These are phyloP conservation scores for Mycena venus DNA, from an alignment of 768 basidiomycete species.

Conservation along the genomic window DNA sequence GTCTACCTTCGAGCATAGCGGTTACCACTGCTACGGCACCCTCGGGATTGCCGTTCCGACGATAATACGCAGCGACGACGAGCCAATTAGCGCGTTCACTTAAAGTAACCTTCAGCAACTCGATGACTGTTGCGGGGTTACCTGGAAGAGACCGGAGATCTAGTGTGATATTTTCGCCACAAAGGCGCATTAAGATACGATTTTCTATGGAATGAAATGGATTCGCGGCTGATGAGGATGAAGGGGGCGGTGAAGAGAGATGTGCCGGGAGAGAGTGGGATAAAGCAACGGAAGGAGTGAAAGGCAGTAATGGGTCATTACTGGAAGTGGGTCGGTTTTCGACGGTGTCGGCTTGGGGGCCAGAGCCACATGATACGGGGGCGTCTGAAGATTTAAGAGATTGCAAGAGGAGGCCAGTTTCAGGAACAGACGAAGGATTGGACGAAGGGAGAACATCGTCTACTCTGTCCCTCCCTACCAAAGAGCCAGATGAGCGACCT, in stretches of 20 bases:
- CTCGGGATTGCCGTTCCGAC: constrained; percentile 58
- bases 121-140: constrained; percentile 60
- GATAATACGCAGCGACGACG: constrained; percentile 66
- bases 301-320: background rate
- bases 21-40: constrained; percentile 60
- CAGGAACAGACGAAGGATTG: background rate
- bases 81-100: constrained; percentile 70
- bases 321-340: background rate
- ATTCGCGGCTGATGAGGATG: constrained; percentile 17
- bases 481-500: background rate
- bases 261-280: constrained; percentile 13
- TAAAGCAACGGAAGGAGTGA: background rate
- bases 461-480: background rate
- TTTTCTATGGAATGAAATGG: constrained; percentile 39
- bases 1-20: constrained; percentile 62
- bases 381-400: constrained; percentile 19
- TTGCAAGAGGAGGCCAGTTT: constrained; percentile 25
- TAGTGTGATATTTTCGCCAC: constrained; percentile 56
- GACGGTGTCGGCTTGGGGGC: background rate
- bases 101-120: constrained; percentile 57
- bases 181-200: constrained; percentile 50
- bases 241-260: background rate
- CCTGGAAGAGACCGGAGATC: constrained; percentile 58
- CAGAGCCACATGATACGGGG: constrained; percentile 20
- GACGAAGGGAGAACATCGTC: background rate